These are phyloP conservation scores for Endoconidiophora laricicola DNA, from an alignment of 2,329 filamentous ascomycete genomes.

Conservation along the genomic window DNA sequence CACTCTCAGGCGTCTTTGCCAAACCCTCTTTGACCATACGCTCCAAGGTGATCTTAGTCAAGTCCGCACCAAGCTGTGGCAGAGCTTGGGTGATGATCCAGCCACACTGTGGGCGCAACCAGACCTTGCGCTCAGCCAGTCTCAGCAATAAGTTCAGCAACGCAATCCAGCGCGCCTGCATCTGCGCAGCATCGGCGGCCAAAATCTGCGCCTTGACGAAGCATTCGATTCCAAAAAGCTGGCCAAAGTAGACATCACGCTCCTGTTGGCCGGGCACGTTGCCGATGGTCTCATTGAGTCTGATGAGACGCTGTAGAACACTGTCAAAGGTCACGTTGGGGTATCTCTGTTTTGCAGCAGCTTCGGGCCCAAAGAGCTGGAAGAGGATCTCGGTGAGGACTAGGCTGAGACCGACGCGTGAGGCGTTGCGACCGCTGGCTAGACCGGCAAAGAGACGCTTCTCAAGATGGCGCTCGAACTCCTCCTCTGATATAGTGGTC, in stretches of 20 bases:
- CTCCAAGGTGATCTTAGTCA: constrained; percentile 44
- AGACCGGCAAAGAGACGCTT: constrained; percentile 69
- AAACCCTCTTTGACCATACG: constrained; percentile 48
- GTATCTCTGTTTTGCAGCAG: constrained; percentile 31
- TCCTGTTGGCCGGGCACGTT: constrained; percentile 55
- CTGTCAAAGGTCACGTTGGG: constrained; percentile 37
- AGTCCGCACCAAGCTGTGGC: constrained; percentile 40
- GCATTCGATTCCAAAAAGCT: constrained; percentile 73
- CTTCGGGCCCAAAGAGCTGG: constrained; percentile 44
- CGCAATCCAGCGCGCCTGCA: constrained; percentile 38
- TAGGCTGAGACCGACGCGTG: constrained; percentile 75
- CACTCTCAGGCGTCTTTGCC: constrained; percentile 68
- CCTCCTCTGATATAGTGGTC: constrained; percentile 28
- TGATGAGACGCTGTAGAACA: constrained; percentile 33
- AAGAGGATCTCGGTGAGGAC: constrained; percentile 68
- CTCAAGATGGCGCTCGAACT: constrained; percentile 41
- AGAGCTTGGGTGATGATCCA: constrained; percentile 64
- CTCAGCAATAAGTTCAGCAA: constrained; percentile 59
- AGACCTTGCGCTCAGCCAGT: constrained; percentile 66
- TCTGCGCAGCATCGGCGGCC: constrained; percentile 31
- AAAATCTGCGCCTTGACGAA: constrained; percentile 66
- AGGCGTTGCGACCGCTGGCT: constrained; percentile 77
- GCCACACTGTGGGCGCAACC: constrained; percentile 77
- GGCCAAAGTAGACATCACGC: constrained; percentile 69
- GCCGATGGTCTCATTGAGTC: constrained; percentile 37